Evolutionary conservation across 305 asterid genomes (phyloP).

Genomic region (Fraxinus ornus): DNA sequence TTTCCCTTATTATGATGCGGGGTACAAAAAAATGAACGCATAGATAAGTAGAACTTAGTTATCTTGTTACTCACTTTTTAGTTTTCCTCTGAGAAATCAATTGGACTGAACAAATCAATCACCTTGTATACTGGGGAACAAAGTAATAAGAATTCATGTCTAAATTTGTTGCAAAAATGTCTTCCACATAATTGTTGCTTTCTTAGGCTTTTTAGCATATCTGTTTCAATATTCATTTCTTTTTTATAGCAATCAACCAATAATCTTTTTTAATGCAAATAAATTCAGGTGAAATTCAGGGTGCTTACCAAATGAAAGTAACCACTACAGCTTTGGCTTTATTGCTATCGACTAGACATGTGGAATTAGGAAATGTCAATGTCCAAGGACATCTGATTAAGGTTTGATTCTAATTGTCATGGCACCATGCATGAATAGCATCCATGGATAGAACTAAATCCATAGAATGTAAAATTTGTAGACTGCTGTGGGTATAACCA

Average conservation of each 20-base stretch:
- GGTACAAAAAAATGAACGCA: neutral
- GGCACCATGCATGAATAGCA: neutral
- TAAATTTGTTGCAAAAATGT: constrained; percentile 2
- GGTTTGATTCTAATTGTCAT: constrained; percentile 43
- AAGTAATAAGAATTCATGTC: neutral
- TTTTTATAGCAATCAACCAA: neutral
- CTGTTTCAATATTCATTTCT: neutral
- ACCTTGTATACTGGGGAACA: neutral
- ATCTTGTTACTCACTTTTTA: neutral
- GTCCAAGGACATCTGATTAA: constrained; percentile 77
- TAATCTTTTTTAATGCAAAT: constrained; percentile 15
- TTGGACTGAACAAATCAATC: neutral
- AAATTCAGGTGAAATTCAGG: constrained; percentile 79
- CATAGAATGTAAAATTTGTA: constrained; percentile 30
- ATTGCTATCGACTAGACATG: constrained; percentile 73
- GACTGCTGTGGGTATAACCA: constrained; percentile 77
- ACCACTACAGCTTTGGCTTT: constrained; percentile 86
- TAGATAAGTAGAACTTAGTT: neutral
- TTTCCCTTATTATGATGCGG: neutral
- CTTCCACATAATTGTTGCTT: constrained; percentile 13
- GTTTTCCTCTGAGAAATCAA: neutral
- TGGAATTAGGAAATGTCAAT: constrained; percentile 56
- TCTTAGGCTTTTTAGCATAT: neutral
- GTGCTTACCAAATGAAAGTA: constrained; percentile 93
- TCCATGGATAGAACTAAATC: constrained; percentile 17